These are phyloP conservation scores for Geosmithia morbida DNA, from an alignment of 2,329 filamentous ascomycete species.

Conservation along the genomic window DNA sequence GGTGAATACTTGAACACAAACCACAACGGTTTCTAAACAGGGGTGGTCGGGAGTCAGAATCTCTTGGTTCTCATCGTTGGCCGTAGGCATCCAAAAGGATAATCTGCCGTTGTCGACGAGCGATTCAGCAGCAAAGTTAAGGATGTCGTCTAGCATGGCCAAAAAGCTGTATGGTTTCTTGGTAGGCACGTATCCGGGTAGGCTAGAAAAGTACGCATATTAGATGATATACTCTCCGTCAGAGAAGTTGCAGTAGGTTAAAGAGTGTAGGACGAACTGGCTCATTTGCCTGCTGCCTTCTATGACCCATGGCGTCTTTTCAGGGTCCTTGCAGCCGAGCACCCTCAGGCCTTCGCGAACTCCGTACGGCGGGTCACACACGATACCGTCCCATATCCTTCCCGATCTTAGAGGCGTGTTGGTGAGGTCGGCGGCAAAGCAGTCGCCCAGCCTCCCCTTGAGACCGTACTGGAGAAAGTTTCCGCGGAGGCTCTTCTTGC, in stretches of 20 bases:
- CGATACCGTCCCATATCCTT: conserved; percentile 72
- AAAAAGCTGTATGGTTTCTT: conserved; percentile 88
- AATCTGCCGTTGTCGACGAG: conserved; percentile 69
- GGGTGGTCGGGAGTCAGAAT: conserved; percentile 66
- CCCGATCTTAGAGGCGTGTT: conserved; percentile 56
- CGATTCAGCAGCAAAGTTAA: conserved; percentile 63
- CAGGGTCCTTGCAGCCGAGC: conserved; percentile 59
- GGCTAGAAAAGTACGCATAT: conserved; percentile 11
- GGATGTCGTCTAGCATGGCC: conserved; percentile 79
- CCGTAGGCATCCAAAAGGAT: conserved; percentile 95
- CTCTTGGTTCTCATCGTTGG: conserved; percentile 64
- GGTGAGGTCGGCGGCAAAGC: conserved; percentile 76
- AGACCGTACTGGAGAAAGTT: conserved; percentile 83
- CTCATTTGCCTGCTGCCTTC: conserved; percentile 51
- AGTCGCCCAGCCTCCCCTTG: conserved; percentile 51
- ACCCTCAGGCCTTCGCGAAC: conserved; percentile 86
- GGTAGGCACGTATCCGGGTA: conserved; percentile 61
- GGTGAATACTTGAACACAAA: conserved; percentile 79
- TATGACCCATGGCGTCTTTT: conserved; percentile 43
- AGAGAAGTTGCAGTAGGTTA: not conserved
- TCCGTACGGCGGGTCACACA: conserved; percentile 93
- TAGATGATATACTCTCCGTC: not conserved
- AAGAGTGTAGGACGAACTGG: not conserved
- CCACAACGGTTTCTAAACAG: conserved; percentile 54
- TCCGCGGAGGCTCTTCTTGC: conserved; percentile 33